These are phyloP conservation scores for Chaetomium globosum DNA, from an alignment of 2,329 filamentous ascomycete genomes.

Conservation along the genomic window DNA sequence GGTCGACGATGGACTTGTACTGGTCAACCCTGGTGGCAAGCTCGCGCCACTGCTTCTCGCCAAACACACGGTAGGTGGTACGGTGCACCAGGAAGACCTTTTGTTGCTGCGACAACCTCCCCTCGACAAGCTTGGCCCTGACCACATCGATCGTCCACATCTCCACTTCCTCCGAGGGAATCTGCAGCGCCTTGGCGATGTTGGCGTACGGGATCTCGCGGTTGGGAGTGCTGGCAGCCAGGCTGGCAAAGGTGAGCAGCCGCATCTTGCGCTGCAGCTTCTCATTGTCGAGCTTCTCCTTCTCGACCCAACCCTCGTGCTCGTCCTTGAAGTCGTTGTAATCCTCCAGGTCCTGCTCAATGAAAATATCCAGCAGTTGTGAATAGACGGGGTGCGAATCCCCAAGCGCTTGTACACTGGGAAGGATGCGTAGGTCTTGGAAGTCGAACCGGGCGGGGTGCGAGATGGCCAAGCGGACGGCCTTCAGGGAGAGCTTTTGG, in stretches of 20 bases:
- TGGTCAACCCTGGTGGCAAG: slow-evolving; percentile 87
- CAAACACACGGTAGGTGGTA: slow-evolving; percentile 94
- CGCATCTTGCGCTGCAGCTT: slow-evolving; percentile 93
- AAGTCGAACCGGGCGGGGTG: slow-evolving; percentile 67
- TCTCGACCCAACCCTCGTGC: slow-evolving; percentile 81
- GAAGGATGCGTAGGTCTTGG: slow-evolving; percentile 78
- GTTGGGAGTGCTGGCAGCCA: slow-evolving; percentile 79
- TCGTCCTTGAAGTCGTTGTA: slow-evolving; percentile 95
- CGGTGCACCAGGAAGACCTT: slow-evolving; percentile 94
- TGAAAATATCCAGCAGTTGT: slow-evolving; percentile 93
- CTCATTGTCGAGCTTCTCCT: slow-evolving; percentile 70
- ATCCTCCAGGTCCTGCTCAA: slow-evolving; percentile 89
- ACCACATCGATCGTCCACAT: slow-evolving; percentile 99
- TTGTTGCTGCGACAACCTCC: slow-evolving; percentile 91
- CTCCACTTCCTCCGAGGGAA: slow-evolving; percentile 83
- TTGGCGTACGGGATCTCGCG: slow-evolving; percentile 85
- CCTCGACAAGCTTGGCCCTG: slow-evolving; percentile 91
- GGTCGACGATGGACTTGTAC: slow-evolving; percentile 81
- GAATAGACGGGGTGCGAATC: slow-evolving; percentile 83
- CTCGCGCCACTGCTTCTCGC: slow-evolving; percentile 97
- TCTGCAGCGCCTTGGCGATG: slow-evolving; percentile 82
- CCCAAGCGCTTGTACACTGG: slow-evolving; percentile 81
- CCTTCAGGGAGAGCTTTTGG: slow-evolving; percentile 61
- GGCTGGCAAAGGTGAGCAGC: slow-evolving; percentile 85
- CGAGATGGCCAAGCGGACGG: slow-evolving; percentile 57